Evolutionary conservation across 1,139 yeast species (phyloP).

Genomic region (Yamadazyma kanchanaburiensis): DNA sequence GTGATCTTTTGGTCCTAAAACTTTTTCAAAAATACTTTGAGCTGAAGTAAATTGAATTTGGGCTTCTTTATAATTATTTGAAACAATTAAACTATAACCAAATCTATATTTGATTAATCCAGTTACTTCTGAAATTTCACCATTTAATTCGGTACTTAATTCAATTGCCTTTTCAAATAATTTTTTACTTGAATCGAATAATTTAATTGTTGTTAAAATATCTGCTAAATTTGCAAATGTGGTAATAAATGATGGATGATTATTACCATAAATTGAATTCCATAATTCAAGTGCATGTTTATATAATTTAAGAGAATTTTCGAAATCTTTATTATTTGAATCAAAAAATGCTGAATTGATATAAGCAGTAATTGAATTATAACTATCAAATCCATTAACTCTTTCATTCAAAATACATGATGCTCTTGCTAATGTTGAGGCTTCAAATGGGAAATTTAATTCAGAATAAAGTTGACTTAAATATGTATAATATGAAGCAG

Average conservation of each 20-base stretch:
- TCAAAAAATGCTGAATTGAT: conserved; percentile 76
- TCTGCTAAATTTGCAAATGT: conserved; percentile 65
- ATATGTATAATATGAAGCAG: conserved; percentile 65
- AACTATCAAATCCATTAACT: conserved; percentile 74
- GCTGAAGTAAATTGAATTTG: conserved; percentile 50
- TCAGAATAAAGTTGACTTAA: conserved; percentile 70
- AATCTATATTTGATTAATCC: conserved; percentile 62
- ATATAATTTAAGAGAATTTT: conserved; percentile 62
- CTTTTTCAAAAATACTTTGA: conserved; percentile 49
- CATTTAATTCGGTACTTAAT: conserved; percentile 48
- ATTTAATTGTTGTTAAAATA: conserved; percentile 52
- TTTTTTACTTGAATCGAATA: conserved; percentile 27
- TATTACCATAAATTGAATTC: conserved; percentile 49
- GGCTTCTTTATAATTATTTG: conserved; percentile 54
- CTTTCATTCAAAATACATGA: conserved; percentile 77
- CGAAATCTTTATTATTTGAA: conserved; percentile 53
- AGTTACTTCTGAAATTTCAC: conserved; percentile 55
- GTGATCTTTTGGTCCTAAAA: conserved; percentile 60
- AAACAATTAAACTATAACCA: conserved; percentile 59
- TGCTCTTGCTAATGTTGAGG: conserved; percentile 67
- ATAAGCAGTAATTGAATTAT: conserved; percentile 69
- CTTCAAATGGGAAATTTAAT: conserved; percentile 52
- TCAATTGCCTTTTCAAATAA: conserved; percentile 50
- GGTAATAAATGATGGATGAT: conserved; percentile 69
- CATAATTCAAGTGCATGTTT: conserved; percentile 60